A percentile compares a stretch with the other conserved stretches of the same genome.
Conservation (phyloP, 495 filamentous ascomycete genomes). For the Elasticomyces elasticus region DNA sequence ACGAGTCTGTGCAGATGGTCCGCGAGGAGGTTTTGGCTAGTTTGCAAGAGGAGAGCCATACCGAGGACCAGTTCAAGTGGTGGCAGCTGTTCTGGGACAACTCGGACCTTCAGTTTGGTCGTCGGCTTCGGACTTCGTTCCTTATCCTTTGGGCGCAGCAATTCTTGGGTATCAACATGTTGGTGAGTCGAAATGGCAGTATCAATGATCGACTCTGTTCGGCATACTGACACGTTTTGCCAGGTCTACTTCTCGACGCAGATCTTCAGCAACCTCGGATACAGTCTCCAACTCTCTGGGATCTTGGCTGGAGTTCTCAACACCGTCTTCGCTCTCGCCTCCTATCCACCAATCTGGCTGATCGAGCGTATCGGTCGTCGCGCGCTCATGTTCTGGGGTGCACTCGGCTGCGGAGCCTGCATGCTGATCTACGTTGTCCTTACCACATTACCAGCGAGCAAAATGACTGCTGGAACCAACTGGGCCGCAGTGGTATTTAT, state of each 20-base stretch:
- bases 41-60: conserved; percentile 3
- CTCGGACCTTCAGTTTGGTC: conserved; percentile 11
- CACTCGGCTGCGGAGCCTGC: conserved; percentile 7
- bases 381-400: conserved; percentile 12
- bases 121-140: conserved; percentile 9
- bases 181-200: neutral
- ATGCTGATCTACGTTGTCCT: conserved; percentile 13
- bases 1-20: conserved; percentile 6
- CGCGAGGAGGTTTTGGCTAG: neutral
- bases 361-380: conserved; percentile 7
- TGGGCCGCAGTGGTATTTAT: conserved; percentile 10
- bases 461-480: neutral
- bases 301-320: conserved; percentile 12
- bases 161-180: conserved; percentile 13
- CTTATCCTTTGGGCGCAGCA: conserved; percentile 15
- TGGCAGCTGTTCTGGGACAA: conserved; percentile 14
- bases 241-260: conserved; percentile 5
- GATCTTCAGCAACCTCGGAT: conserved; percentile 9
- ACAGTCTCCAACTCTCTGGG: neutral
- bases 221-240: neutral
- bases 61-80: neutral
- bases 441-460: conserved; percentile 3
- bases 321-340: conserved; percentile 9
- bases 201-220: no score
- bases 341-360: conserved; percentile 9